Base-by-base conservation (phyloP, 129 eudicot genomes). In the Flaveria ramosissima region DNA sequence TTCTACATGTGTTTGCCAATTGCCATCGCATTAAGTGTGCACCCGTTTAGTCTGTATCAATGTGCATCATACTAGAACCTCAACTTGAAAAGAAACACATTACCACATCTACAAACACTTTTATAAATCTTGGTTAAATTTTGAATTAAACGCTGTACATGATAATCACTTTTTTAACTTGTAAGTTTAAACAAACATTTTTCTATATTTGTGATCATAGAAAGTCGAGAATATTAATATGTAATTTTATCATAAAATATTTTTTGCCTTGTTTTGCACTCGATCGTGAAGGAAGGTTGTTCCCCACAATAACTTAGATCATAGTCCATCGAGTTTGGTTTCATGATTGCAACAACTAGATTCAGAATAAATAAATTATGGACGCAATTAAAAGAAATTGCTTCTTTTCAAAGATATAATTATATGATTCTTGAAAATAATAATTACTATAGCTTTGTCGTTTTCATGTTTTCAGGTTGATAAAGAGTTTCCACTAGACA, bases 251-350 rank as follows among this genome's bases (percentile, higher is more conserved):
- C 12, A 21, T 68, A 68, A 68, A 13, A 41, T 47, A 14, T 6
- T 65, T n/a, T 20, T 65, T 64, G 43, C 55, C 80, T 67, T 77
- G 57, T 20, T 16, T 67, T 42, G 55, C 74, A 53, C 74, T 67
- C 68, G 17, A 76, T 59, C 32, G 16, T 59, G 36, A 59, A 23
- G 65, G 36, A 59, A 51, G 9, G 74, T 77, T 68, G 41, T 45
- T 24, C 41, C 20, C 41, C 55, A 19, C 55, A 52, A 53, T 68
- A 53, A 68, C 74, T 39, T 41, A 77, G 9, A 77, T 55, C 56
- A 77, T 66, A 77, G 43, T 76, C 56, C 52, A 66, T 9, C 74
- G 32, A 77, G 46, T 51, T 77, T 59, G 65, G 32, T 59, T 20
- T 6, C 41, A 59, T 59, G 36, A 59, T 21, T 59, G 65, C 65